Evolutionary conservation across 345 rosid genomes (phyloP), one percentile per base, ranked within the genome.

Genomic region (Erysimum cheiranthoides): DNA sequence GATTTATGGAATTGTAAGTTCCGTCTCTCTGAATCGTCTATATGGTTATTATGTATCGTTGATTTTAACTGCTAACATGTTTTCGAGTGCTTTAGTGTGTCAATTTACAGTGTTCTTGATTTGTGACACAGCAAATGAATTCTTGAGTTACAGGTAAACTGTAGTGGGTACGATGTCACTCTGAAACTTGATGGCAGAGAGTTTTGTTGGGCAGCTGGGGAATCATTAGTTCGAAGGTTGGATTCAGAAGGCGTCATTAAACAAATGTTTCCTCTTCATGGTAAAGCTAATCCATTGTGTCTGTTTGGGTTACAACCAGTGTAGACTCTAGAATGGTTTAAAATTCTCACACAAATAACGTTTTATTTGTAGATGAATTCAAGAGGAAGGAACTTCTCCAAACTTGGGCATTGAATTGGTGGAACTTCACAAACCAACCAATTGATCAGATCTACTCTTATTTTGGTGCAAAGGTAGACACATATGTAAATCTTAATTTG

Each of bases 391-490:
- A 81, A 73, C 92, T 94, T 65, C 80, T 90, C 73, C 76, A 79
- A 79, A 82, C 45, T 61, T 94, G 98, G 98, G 97, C 92, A 12
- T 72, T 91, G 68, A 87, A 90, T 70, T 86, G 87, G 89, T 76
- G 83, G 83, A 87, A 92, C 81, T 78, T 82, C 64, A 92, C 96
- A 57, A 74, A 77, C 56, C 96, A 92, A 79, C 95, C 94, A 59
- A 81, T 87, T 69, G 98, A 94, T 87, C 90, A 88, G 64, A 83
- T 91, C 74, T 91, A 90, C 87, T 86, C 85, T 5, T 94, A 94
- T 78, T 91, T 82, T 38, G 98, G 97, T 34, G 72, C 90, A 62
- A 94, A 92, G 95, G 97, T 94, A 72, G 78, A 32, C 51, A 31
- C 53, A 59, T 11, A 46, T 13, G 58, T 31, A 51, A 36, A 56